Evolutionary conservation across 768 basidiomycete species (phyloP), one percentile per base, ranked within the genome.

Genomic region (Filobasidium floriforme): DNA sequence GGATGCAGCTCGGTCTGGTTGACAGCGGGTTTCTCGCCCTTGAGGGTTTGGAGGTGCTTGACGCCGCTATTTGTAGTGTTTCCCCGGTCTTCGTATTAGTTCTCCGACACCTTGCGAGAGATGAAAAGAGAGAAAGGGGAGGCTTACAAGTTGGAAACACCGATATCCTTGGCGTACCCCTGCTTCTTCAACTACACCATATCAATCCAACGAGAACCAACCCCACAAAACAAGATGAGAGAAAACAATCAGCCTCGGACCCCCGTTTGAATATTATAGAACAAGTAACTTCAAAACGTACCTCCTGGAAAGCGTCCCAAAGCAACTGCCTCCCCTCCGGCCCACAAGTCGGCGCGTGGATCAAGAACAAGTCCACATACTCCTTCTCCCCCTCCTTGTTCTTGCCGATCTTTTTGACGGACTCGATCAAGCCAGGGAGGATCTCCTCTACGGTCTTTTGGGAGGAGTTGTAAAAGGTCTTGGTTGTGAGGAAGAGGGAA

Each of bases 341-440:
- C 9, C 80, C 80, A 7, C 75, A 72, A 9, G 70, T 73, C 7
- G 80, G 79, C 59, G 79, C 75, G 52, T 80, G 80, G 29, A 80
- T 76, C 28, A 80, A 68, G 69, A 79, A 76, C 40, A 80, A 64
- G 59, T 80, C 77, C 28, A 77, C 76, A 62, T 75, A 75, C 7
- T 62, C 61, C 11, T 73, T 72, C 18, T 67, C 65, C 19, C 55
- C 63, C n/a, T 64, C 55, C 52, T 59, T 64, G 40, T 43, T 52
- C 14, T 22, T 22, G 46, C 46, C 46, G 46, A 49, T 15, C 22
- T 22, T 49, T 49, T 49, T 32, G 5, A 77, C 72, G 52, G 69
- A 69, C 60, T 75, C 74, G 18, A 71, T 55, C 37, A 77, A 22
- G 7, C 52, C 61, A 24, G 66, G 66, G 54, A 67, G 66, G 43